These are phyloP conservation scores for Metarhizium anisopliae DNA, from an alignment of 2,329 filamentous ascomycete genomes.

Conservation along the genomic window DNA sequence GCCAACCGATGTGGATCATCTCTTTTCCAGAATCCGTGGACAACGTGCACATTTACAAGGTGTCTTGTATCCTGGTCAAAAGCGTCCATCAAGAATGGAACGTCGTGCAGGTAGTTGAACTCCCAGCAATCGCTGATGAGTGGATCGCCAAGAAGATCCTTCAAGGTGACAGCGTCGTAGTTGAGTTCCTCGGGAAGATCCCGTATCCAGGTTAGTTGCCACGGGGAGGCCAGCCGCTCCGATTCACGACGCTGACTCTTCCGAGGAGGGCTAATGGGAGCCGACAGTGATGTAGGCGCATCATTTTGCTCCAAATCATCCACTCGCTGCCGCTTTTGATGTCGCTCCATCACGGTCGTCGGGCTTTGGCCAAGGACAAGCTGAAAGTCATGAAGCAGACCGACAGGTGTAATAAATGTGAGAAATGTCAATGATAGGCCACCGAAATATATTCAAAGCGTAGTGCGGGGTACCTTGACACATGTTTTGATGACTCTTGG, in stretches of 20 bases:
- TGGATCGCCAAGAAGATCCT: conserved; percentile 64
- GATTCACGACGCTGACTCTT: conserved; percentile 18
- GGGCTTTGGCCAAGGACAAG: neutral
- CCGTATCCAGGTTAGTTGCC: conserved; percentile 61
- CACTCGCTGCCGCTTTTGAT: conserved; percentile 21
- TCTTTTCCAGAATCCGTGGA: conserved; percentile 57
- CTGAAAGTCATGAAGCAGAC: neutral
- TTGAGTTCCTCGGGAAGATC: conserved; percentile 54
- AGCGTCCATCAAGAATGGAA: conserved; percentile 44
- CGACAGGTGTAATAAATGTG: neutral
- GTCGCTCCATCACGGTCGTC: conserved; percentile 18
- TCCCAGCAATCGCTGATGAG: conserved; percentile 64
- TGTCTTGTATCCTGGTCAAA: conserved; percentile 42
- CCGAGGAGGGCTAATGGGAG: conserved; percentile 38
- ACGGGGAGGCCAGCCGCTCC: conserved; percentile 47
- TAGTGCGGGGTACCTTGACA: too few species aligned
- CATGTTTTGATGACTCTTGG: too few species aligned
- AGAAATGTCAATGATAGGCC: neutral
- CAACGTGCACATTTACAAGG: conserved; percentile 42
- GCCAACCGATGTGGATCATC: conserved; percentile 51
- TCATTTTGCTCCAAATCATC: conserved; percentile 5
- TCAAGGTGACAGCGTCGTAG: conserved; percentile 53
- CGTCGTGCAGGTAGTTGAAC: conserved; percentile 59
- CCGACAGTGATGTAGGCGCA: conserved; percentile 18
- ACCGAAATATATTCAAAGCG: too few species aligned